Evolutionary conservation across 306 rosid species (phyloP), one percentile per base, ranked within the genome.

Genomic region (Fagus sylvatica): DNA sequence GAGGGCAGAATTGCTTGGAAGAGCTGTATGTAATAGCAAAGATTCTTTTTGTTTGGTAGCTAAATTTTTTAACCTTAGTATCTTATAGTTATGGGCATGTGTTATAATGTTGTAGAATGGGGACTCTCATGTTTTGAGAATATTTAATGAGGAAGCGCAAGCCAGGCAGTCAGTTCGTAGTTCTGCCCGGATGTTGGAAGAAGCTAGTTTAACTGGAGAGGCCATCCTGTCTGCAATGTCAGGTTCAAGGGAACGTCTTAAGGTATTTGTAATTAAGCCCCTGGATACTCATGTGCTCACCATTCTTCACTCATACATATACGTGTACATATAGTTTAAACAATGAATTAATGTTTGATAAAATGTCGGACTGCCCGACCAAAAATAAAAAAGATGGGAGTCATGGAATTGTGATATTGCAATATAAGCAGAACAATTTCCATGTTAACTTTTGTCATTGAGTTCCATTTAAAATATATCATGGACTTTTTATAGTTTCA

Each of bases 221-320:
- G 88, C 93, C 65, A 93, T 93, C 62, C 93, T 95, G 65, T 78
- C 87, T 28, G 82, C 91, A 76, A 90, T 89, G 75, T 91, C 93
- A 46, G 96, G 91, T 49, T 93, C 90, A 79, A 86, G 98, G 86
- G 97, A 95, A 72, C 92, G 90, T 76, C 78, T 95, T 73, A 95
- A 95, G 98, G 99, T 95, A 91, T 70, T 60, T 69, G 36, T 33
- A 39, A 59, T 64, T 16, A 30, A 32, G 4, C 36, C 79, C 32
- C 36, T 46, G 65, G 54, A 1, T 30, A 13, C 5, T n/a, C 46
- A 51, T 3, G 28, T 22, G 28, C 28, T 22, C 28, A 22, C 28
- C 28, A 22, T 22, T 22, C 28, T 22, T 22, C 28, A 22, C 28
- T 22, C 28, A 22, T 22, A 22, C 28, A 22, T 22, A 22, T 22